Evolutionary conservation across 2,329 filamentous ascomycete species (phyloP).

Genomic region (Phoma sp.): DNA sequence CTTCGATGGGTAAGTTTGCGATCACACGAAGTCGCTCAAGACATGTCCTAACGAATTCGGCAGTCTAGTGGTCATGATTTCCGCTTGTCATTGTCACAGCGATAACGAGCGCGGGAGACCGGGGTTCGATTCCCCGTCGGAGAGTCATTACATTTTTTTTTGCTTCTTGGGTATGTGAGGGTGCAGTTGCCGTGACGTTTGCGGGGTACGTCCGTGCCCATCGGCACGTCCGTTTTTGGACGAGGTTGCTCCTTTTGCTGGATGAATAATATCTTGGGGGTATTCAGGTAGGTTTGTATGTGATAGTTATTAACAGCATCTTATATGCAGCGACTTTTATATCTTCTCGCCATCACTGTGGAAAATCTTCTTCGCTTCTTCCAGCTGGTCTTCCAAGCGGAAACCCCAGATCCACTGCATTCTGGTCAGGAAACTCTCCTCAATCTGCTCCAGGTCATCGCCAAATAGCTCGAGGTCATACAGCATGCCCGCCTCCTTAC

Average conservation of each 20-base stretch:
- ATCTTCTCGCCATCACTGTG: conserved; percentile 18
- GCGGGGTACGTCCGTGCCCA: too few relatives aligned
- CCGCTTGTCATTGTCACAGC: conserved; percentile 40
- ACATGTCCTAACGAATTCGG: conserved; percentile 5
- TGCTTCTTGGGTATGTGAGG: too few relatives aligned
- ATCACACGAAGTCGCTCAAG: not conserved
- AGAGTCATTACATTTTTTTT: conserved; percentile 16
- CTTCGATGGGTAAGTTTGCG: conserved; percentile 11
- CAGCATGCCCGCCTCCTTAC: conserved; percentile 43
- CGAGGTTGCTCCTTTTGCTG: too few relatives aligned
- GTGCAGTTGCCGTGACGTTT: too few relatives aligned
- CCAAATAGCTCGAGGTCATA: conserved; percentile 51
- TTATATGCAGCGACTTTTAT: not conserved
- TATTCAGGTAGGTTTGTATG: too few relatives aligned
- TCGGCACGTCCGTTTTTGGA: too few relatives aligned
- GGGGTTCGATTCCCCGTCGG: conserved; percentile 26
- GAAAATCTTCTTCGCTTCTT: conserved; percentile 40
- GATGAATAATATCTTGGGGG: too few relatives aligned
- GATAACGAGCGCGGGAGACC: conserved; percentile 28
- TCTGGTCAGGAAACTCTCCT: conserved; percentile 38
- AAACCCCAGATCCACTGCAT: conserved; percentile 54
- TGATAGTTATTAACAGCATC: too few relatives aligned
- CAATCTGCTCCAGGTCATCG: conserved; percentile 50
- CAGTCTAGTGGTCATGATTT: conserved; percentile 48
- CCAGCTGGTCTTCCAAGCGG: conserved; percentile 47